These are phyloP conservation scores for Agarophyton chilense DNA, from an alignment of 23 red algal species.

Conservation along the genomic window DNA sequence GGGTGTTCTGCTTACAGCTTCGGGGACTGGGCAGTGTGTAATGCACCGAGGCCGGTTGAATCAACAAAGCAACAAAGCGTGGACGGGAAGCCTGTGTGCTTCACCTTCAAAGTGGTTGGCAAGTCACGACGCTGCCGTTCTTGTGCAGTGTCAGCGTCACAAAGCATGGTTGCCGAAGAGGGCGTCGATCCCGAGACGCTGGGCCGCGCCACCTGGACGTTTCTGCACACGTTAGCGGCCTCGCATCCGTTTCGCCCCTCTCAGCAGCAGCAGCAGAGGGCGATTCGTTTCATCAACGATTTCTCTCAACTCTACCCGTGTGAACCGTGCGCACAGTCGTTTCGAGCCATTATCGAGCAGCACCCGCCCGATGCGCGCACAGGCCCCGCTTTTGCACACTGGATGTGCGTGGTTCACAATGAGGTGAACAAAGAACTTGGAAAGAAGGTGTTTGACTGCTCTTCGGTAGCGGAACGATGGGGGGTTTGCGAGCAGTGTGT, in stretches of 20 bases:
- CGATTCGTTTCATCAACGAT: constrained; percentile 71
- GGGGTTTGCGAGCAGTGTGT: constrained; percentile 77
- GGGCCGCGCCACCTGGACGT: constrained; percentile 83
- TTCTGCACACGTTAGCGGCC: constrained; percentile 86
- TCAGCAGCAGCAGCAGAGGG: background rate
- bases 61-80: too few species aligned
- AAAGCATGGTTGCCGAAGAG: constrained; percentile 58
- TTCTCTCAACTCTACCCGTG: constrained; percentile 82
- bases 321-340: constrained; percentile 67
- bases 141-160: too few species aligned
- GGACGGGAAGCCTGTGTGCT: too few species aligned
- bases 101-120: too few species aligned
- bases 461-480: constrained; percentile 61
- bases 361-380: constrained; percentile 47
- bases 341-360: constrained; percentile 60
- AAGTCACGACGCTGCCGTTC: too few species aligned
- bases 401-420: constrained; percentile 86
- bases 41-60: too few species aligned
- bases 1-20: too few species aligned
- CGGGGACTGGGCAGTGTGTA: too few species aligned
- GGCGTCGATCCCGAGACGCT: constrained; percentile 66
- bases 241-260: constrained; percentile 49
- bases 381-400: constrained; percentile 55
- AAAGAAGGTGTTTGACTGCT: constrained; percentile 75
- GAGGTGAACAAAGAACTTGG: constrained; percentile 85